phyloP scores from a whole-genome alignment of 139 green algal species.

The Picochlorum costavermella region DNA sequence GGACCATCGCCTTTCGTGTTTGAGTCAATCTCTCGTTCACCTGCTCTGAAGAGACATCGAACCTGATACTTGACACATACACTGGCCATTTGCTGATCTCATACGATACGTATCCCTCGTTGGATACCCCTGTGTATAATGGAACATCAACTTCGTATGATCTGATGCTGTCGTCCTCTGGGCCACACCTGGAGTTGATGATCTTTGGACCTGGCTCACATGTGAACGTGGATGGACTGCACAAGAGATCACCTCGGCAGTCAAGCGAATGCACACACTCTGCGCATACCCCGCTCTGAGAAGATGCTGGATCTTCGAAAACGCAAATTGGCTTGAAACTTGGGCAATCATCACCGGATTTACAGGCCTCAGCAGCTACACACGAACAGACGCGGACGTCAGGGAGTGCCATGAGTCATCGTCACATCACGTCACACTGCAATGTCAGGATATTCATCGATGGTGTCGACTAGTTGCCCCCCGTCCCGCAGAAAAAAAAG shows the following conservation, averaged over 20 bases:
- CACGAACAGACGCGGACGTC: neutral
- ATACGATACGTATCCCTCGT: neutral
- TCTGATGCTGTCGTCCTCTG: neutral
- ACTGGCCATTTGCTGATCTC: neutral
- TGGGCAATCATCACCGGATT: neutral
- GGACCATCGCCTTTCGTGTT: neutral
- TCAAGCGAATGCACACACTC: neutral
- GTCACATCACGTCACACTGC: neutral
- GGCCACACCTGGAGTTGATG: neutral
- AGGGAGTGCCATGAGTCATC: neutral
- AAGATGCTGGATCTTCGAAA: neutral
- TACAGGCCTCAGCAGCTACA: neutral
- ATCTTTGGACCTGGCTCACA: conserved; percentile 1
- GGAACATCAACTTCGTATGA: neutral
- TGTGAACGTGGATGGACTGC: neutral
- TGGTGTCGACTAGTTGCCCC: neutral
- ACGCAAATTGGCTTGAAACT: neutral
- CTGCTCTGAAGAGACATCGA: neutral
- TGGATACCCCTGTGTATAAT: neutral
- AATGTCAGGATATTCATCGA: neutral
- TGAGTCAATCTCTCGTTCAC: neutral
- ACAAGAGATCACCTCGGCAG: neutral
- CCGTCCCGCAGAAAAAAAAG: neutral
- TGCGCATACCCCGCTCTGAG: neutral
- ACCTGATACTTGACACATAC: neutral